Base-by-base conservation (phyloP, 2,329 filamentous ascomycete species). In the Fonsecaea pedrosoi region DNA sequence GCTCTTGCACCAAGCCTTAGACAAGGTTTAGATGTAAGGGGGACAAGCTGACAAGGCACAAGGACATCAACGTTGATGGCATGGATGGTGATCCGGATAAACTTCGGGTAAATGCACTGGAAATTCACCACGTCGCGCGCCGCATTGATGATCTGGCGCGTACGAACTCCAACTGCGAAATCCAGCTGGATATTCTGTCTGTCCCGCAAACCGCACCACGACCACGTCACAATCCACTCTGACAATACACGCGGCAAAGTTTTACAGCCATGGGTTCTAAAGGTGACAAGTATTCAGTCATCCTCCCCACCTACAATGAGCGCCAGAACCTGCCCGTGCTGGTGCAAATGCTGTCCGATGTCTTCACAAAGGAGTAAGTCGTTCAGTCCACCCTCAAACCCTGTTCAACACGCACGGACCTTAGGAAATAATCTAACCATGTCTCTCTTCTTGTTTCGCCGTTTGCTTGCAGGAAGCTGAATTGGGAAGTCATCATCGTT, bases 261-360 rank as follows among this genome's bases (percentile, higher is more conserved):
- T 42, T 67, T 67, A 48, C 68, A 72, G 77, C 69, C 54, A 81
- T 81, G 79, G 70, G 69, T 12, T 70, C 73, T 62, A 69, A 69
- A 57, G 30, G 59, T 10, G 85, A 95, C 85, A 96, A 94, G 82
- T 99, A 97, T 86, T 97, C 94, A 73, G 90, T 99, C 78, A 94
- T 99, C 77, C 88, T 99, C 72, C 95, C 95, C 65, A 99, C 95
- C 69, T 99, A 97, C 88, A 98, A 99, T 80, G 95, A 99, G 87
- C 92, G 95, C 78, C 89, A 89, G 80, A 99, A 99, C 83, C 88
- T 99, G 73, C 95, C 95, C 75, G 95, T 99, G 79, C 92, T 98
- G 78, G 88, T 90, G 76, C 98, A 93, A 92, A 84, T 99, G 79
- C 86, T 99, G 73, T 92, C 96, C 83, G 90, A 89, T 79, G 97